Percentiles rank a stretch among this genome's conserved stretches.
Evolutionary conservation across 495 filamentous ascomycete species (phyloP).

Genomic region (Durotheca rogersii): DNA sequence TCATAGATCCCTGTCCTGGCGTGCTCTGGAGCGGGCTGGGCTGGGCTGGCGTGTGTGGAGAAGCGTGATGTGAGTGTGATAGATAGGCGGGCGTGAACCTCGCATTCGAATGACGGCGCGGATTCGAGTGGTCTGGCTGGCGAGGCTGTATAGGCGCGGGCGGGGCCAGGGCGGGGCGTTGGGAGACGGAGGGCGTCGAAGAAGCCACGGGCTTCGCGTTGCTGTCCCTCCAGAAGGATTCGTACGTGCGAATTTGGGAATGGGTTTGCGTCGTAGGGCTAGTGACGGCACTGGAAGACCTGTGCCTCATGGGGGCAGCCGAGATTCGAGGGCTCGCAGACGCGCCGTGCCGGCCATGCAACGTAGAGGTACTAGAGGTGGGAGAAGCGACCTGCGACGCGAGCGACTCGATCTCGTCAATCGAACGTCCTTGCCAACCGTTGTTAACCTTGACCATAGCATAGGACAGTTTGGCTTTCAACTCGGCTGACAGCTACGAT

Average conservation of each 20-base stretch:
- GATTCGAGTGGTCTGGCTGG: constrained; percentile 27
- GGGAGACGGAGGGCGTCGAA: constrained; percentile 27
- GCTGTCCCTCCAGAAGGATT: constrained; percentile 48
- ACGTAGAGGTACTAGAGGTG: constrained; percentile 53
- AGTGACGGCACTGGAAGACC: constrained; percentile 39
- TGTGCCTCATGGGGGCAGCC: constrained; percentile 32
- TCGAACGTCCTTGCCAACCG: constrained; percentile 70
- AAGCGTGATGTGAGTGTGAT: constrained; percentile 40
- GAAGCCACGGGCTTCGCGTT: constrained; percentile 20
- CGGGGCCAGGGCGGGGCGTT: constrained; percentile 52
- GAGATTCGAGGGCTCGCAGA: constrained; percentile 49
- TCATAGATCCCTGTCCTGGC: constrained; percentile 30
- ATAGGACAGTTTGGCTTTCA: constrained; percentile 79
- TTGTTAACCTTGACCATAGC: constrained; percentile 89
- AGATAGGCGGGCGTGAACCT: constrained; percentile 42
- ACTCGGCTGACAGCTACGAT: constrained; percentile 67
- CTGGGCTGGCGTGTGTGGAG: constrained; percentile 42
- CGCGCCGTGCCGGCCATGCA: constrained; percentile 50
- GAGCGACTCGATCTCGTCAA: constrained; percentile 69
- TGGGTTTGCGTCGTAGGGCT: constrained; percentile 31
- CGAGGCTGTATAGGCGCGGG: constrained; percentile 60
- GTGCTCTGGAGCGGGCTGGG: constrained; percentile 40
- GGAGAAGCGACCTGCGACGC: constrained; percentile 62
- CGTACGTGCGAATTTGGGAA: constrained; percentile 39
- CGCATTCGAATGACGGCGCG: constrained; percentile 43